Conservation (phyloP, 345 rosid genomes). For the Salix exigua region DNA sequence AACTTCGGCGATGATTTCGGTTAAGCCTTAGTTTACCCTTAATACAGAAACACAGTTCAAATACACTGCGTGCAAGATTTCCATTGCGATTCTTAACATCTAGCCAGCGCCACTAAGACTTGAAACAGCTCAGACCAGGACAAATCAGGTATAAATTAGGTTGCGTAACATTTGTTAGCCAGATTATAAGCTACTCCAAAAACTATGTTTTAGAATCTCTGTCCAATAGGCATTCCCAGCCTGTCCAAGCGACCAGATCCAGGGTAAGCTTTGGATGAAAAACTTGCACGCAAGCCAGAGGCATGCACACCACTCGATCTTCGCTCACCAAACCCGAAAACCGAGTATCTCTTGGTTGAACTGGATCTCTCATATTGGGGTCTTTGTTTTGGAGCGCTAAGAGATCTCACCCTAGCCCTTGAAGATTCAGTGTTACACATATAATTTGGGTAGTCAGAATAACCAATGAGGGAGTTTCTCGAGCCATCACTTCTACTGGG, state of each 20-base stretch:
- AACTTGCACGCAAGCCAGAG: constrained; percentile 51
- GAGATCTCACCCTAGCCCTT: constrained; percentile 69
- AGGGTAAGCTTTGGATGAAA: constrained; percentile 71
- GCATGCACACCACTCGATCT: constrained; percentile 42
- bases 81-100: not conserved
- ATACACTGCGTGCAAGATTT: not conserved
- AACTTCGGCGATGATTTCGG: not conserved
- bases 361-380: constrained; percentile 61
- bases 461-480: constrained; percentile 57
- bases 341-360: constrained; percentile 56
- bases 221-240: constrained; percentile 71
- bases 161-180: not conserved
- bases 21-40: not conserved
- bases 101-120: not conserved
- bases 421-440: constrained; percentile 90
- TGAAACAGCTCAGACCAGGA: not conserved
- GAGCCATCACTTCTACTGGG: constrained; percentile 69
- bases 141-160: not conserved
- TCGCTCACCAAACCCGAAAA: constrained; percentile 41
- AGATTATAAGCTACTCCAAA: constrained; percentile 5
- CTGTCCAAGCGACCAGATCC: constrained; percentile 93
- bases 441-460: constrained; percentile 71
- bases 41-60: not conserved
- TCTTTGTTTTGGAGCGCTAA: constrained; percentile 81
- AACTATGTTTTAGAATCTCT: constrained; percentile 6